Conservation (phyloP, 805 yeast genomes). For the Yarrowia porcina region DNA sequence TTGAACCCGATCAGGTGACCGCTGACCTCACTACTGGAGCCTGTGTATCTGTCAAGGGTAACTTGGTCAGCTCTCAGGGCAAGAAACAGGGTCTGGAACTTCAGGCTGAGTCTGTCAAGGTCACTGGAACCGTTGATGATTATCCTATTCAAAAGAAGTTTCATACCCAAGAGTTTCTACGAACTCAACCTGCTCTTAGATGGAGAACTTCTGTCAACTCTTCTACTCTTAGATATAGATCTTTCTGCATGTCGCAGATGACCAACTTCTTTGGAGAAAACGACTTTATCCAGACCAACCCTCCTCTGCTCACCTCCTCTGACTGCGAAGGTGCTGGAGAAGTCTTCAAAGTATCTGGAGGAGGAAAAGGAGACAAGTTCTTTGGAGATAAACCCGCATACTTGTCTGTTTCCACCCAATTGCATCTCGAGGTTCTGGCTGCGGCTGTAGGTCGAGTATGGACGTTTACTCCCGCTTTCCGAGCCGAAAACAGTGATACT, state of each 20-base stretch:
- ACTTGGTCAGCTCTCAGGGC: constrained; percentile 48
- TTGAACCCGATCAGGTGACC: constrained; percentile 36
- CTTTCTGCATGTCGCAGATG: constrained; percentile 56
- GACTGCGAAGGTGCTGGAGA: constrained; percentile 99
- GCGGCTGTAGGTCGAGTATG: constrained; percentile 76
- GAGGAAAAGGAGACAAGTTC: constrained; percentile 43
- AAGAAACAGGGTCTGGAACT: constrained; percentile 55
- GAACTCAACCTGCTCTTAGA: constrained; percentile 72
- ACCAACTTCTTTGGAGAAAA: constrained; percentile 51
- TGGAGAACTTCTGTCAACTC: constrained; percentile 68
- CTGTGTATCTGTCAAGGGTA: constrained; percentile 46
- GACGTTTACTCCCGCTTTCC: constrained; percentile 85
- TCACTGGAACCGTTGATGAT: constrained; percentile 59
- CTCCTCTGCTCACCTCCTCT: constrained; percentile 82
- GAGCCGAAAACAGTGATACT: constrained; percentile 92
- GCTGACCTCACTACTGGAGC: constrained; percentile 45
- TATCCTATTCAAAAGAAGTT: constrained; percentile 85
- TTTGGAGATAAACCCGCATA: constrained; percentile 47
- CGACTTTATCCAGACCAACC: constrained; percentile 68
- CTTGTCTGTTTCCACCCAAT: constrained; percentile 86
- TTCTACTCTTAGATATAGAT: constrained; percentile 68
- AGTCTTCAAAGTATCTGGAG: constrained; percentile 57
- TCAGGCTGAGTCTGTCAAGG: constrained; percentile 40
- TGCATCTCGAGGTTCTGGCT: constrained; percentile 80
- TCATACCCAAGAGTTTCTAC: constrained; percentile 61